Conservation (phyloP, 2,329 filamentous ascomycete genomes). For the Cladosporium sp. region DNA sequence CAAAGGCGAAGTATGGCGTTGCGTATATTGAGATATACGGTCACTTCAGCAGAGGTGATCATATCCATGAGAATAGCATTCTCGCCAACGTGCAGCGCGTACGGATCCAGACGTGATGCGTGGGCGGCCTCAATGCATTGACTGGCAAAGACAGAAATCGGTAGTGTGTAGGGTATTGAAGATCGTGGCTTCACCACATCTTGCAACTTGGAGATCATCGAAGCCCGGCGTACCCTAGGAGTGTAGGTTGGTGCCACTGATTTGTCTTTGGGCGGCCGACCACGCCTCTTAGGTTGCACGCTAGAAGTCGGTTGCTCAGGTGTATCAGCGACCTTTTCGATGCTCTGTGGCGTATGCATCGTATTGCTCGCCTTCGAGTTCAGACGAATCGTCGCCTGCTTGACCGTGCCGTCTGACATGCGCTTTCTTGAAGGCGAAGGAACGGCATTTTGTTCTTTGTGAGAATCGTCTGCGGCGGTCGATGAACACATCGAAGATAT, state of each 20-base stretch:
- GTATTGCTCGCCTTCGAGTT: constrained; percentile 1
- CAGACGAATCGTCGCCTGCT: constrained; percentile 14
- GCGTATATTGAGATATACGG: constrained; percentile 90
- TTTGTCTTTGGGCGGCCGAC: constrained; percentile 29
- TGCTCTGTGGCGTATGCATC: background rate
- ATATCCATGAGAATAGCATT: constrained; percentile 75
- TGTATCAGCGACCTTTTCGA: background rate
- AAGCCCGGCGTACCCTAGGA: constrained; percentile 20
- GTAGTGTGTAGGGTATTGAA: constrained; percentile 74
- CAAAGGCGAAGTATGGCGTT: constrained; percentile 91
- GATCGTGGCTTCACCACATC: constrained; percentile 42
- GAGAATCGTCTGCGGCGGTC: constrained; percentile 24
- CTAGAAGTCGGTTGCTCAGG: background rate
- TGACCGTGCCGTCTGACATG: constrained; percentile 27
- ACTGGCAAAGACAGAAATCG: constrained; percentile 74
- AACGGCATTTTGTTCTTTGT: constrained; percentile 13
- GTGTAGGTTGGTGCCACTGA: constrained; percentile 13
- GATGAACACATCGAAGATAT: constrained; percentile 32
- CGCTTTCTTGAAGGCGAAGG: constrained; percentile 24
- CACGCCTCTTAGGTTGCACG: constrained; percentile 25
- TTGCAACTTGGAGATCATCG: constrained; percentile 23
- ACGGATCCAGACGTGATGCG: constrained; percentile 83
- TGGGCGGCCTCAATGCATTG: constrained; percentile 89
- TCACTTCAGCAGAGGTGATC: constrained; percentile 84
- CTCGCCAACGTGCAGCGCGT: constrained; percentile 79